Base-by-base conservation (phyloP, 306 rosid genomes). In the Acacia acuminata region DNA sequence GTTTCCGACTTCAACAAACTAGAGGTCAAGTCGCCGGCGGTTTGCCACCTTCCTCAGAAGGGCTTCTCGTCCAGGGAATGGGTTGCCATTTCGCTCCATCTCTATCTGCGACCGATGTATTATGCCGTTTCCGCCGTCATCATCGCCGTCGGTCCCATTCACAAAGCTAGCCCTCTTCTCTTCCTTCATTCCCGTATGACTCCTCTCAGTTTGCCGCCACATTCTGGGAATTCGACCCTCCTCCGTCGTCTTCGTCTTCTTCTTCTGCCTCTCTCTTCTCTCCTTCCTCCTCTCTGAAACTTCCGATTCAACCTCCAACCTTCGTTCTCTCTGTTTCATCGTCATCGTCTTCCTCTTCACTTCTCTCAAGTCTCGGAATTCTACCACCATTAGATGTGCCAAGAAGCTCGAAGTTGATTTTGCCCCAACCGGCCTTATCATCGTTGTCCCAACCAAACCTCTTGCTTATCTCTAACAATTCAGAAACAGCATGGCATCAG, bases 371-470 rank as follows among this genome's bases (percentile, higher is more conserved):
- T 48, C 91, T 90, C 0, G 90, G 90, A 79, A 91, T 90, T 75
- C 97, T 87, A 0, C 91, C 90, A 0, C 92, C 85, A n/a, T 75
- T 83, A 4, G 95, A 89, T 17, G 97, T 93, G 11, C 97, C 97
- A 44, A 91, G 67, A 47, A 88, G 87, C 83, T 91, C 90, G 67
- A 91, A 91, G 8, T 89, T 77, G 36, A 93, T 83, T 14, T 63
- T 81, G 43, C 84, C 77, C 94, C 94, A 93, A 5, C 87, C 96
- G 27, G 42, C 15, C 30, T 91, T 87, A 75, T 92, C 92, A 0
- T 77, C 20, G 68, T 82, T 70, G 82, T 93, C 97, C 97, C 94
- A 91, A 17, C 90, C 89, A 66, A 93, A 93, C 63, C 90, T 86
- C 56, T 93, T 83, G 15, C 90, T 87, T 9, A 93, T 78, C 32